These are phyloP conservation scores for Kurtzmaniella cleridarum DNA, from an alignment of 805 yeast genomes.

Conservation along the genomic window DNA sequence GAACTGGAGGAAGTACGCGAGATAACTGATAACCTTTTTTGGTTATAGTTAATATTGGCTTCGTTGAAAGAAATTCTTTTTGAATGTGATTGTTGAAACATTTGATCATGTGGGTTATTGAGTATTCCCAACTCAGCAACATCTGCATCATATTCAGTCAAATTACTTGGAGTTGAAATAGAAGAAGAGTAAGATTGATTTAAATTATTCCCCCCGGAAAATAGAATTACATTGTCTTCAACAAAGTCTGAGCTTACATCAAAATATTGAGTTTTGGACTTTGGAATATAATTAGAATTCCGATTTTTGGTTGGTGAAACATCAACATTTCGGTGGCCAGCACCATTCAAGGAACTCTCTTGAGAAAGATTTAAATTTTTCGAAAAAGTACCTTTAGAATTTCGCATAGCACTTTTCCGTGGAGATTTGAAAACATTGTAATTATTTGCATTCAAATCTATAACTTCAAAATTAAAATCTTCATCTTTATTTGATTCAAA, in stretches of 20 bases:
- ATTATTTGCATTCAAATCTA: conserved; percentile 1
- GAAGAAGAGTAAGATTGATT: conserved; percentile 12
- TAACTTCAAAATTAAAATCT: neutral
- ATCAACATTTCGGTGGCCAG: neutral
- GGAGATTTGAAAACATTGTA: neutral
- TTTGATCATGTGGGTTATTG: conserved; percentile 25
- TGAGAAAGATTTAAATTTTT: neutral
- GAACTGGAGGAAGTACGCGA: conserved; percentile 32
- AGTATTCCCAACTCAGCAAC: conserved; percentile 40
- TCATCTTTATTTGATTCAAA: neutral
- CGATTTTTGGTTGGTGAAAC: neutral
- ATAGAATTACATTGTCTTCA: conserved; percentile 2
- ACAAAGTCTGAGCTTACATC: conserved; percentile 14
- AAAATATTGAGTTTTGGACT: conserved; percentile 16
- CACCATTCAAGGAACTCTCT: neutral
- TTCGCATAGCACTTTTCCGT: conserved; percentile 1
- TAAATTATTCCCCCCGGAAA: conserved; percentile 1
- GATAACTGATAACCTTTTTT: conserved; percentile 13
- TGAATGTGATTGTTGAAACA: conserved; percentile 4
- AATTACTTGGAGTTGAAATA: conserved; percentile 31
- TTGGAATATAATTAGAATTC: neutral
- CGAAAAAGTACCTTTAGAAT: neutral
- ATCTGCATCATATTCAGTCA: conserved; percentile 35
- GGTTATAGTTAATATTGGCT: conserved; percentile 6
- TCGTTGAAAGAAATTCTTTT: conserved; percentile 23